Base-by-base conservation (phyloP, 2,329 filamentous ascomycete genomes). In the Sporothrix euskadiensis region DNA sequence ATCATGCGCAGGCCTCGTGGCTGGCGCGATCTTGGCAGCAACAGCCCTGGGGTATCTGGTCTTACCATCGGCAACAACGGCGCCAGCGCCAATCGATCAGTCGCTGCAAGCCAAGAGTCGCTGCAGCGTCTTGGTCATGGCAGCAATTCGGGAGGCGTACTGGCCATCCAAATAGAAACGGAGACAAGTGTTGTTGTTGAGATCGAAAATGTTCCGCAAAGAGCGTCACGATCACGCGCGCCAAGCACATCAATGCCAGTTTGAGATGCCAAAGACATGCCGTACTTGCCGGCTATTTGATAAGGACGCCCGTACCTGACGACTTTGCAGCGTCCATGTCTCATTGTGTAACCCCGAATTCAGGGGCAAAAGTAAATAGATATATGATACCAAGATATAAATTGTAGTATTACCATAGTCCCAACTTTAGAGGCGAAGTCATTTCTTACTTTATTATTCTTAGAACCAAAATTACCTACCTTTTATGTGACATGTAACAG, bases 121-220 rank as follows among this genome's bases (percentile, higher is more conserved):
- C 73, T 75, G 44, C 72, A 66, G 59, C 30, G 22, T 14, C 32
- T 12, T 6, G 30, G 32, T 3, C 59, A 63, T 71, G 32, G 52
- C 52, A 56, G 22, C 7, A 56, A 7, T 26, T 10, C 44, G 39
- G n/a, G 44, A 7, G 72, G 75, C 14, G 74, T 74, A 12, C 75
- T 78, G 74, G 75, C 74, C n/a, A 79, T 80, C n/a, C 77, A 79
- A 74, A 77, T 79, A 78, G 79, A 79, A 65, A 74, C 75, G 59
- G 78, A 80, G 16, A 80, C 79, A 2, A 78, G 75, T 16, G 78
- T 80, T 8, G 78, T 78, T 35, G 77, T 81, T n/a, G 79, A 80
- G 71, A 74, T 75, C 32, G 75, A 78, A 52, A 32, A 71, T 47
- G 61, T 16, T 3, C 63, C 69, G 32, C 65, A 65, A 54, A 22